Percentiles rank a stretch among this genome's conserved stretches.
Evolutionary conservation across 2,329 filamentous ascomycete genomes (phyloP).

Genomic region (Mycocentrospora acerina): DNA sequence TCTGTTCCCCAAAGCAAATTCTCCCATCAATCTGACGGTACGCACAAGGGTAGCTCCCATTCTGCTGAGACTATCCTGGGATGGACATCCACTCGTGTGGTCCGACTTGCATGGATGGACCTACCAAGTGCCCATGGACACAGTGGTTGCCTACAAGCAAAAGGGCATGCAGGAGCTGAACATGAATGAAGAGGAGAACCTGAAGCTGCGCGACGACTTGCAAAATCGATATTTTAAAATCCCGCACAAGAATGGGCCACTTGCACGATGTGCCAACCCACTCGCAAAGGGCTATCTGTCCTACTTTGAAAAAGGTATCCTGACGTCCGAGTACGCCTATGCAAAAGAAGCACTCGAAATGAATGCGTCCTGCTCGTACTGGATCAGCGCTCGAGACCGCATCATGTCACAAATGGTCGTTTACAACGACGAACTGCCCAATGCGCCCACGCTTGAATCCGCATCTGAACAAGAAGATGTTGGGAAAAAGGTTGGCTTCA

Average conservation of each 20-base stretch:
- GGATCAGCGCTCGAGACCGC: conserved; percentile 92
- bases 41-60: conserved; percentile 85
- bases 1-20: conserved; percentile 69
- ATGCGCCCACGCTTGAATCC: conserved; percentile 22
- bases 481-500: conserved; percentile 66
- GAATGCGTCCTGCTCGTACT: conserved; percentile 98
- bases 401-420: conserved; percentile 97
- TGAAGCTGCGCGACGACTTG: conserved; percentile 65
- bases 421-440: conserved; percentile 65
- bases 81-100: conserved; percentile 87
- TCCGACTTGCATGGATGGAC: conserved; percentile 93
- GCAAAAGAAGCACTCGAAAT: conserved; percentile 96
- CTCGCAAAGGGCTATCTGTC: conserved; percentile 87
- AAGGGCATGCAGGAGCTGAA: conserved; percentile 74
- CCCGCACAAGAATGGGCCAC: conserved; percentile 92
- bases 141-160: conserved; percentile 65
- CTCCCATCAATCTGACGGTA: conserved; percentile 76
- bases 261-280: conserved; percentile 79
- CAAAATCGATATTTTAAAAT: conserved; percentile 81
- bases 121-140: conserved; percentile 69
- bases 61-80: conserved; percentile 82
- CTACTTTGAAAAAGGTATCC: conserved; percentile 86
- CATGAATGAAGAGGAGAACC: conserved; percentile 71
- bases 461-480: conserved; percentile 18
- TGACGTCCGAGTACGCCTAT: conserved; percentile 85